Base-by-base conservation (phyloP, 768 basidiomycete species). In the Psilocybe cubensis region DNA sequence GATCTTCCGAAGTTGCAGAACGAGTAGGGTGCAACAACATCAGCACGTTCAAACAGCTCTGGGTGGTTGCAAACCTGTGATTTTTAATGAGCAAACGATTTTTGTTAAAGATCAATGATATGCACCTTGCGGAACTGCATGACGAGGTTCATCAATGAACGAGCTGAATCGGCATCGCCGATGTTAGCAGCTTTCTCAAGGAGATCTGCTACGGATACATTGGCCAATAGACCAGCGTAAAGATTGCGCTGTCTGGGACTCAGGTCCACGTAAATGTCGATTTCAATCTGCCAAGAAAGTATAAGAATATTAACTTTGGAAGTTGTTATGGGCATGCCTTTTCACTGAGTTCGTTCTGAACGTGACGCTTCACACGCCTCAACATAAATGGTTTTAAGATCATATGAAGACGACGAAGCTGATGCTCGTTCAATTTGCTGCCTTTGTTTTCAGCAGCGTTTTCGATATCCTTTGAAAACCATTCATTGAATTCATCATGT, bases 391-490 rank as follows among this genome's bases (percentile, higher is more conserved):
- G 97, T 67, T 98, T 98, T 65, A 99, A 79, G 58, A 99, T 98
- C 94, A 98, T 97, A 68, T 99, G 97, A 58, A 99, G 75, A 38
- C 97, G 87, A 47, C 94, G 85, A 42, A 99, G 77, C 70, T 99
- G 97, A 70, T 97, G 89, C 68, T 97, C 96, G 68, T 96, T 97
- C 63, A 98, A 79, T 69, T 88, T 92, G 72, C 89, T 87, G 4
- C 91, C 92, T 65, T 93, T 92, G 69, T 94, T 95, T 71, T 94
- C 95, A 4, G 83, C 83, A 17, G 93, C 94, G 68, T 92, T 96
- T 77, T 99, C 97, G 52, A 98, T 98, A 67, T 98, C 97, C 73
- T 98, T 97, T 10, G 96, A 97, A 72, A 99, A 99, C 97, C 97
- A 99, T 72, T 98, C 96, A 69, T 91, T 94, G 79, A 99, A 99